A percentile compares a stretch with the other conserved stretches of the same genome.
Conservation (phyloP, 2,329 filamentous ascomycete species). For the Albophoma yamanashiensis region DNA sequence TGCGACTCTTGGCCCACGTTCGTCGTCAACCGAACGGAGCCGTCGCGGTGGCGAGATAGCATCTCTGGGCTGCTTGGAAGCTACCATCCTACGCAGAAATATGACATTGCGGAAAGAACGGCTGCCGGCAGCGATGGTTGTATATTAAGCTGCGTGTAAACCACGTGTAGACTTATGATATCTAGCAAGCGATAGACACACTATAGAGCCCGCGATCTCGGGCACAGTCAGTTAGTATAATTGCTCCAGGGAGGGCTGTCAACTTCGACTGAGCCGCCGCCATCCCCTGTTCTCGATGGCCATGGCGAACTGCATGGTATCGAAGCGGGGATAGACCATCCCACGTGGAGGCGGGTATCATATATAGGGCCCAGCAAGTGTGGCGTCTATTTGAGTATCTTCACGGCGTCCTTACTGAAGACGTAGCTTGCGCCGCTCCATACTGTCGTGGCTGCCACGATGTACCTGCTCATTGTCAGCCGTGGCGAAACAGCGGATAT, state of each 20-base stretch:
- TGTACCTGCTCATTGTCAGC: slow-evolving; percentile 42
- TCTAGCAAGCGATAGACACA: not conserved
- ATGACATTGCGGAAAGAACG: not conserved
- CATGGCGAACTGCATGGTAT: not conserved
- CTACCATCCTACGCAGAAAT: not conserved
- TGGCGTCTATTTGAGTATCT: slow-evolving; percentile 48
- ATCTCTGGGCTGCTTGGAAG: not conserved
- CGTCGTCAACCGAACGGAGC: slow-evolving; percentile 15
- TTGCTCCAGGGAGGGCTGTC: not conserved
- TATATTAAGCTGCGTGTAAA: not conserved
- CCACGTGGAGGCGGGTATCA: not conserved
- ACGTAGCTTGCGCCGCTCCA: slow-evolving; percentile 94
- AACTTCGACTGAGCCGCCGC: not conserved
- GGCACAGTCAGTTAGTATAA: not conserved
- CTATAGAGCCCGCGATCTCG: not conserved
- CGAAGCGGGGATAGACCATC: not conserved
- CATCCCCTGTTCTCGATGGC: not conserved
- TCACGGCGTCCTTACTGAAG: slow-evolving; percentile 83
- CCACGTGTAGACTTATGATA: not conserved
- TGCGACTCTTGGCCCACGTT: slow-evolving; percentile 55
- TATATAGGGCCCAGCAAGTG: not conserved
- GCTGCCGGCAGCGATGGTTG: not conserved
- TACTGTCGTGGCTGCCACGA: slow-evolving; percentile 80
- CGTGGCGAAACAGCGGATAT: not conserved
- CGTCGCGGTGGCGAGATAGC: not conserved